phyloP scores from a whole-genome alignment of 768 basidiomycete genomes.

The Daedalea quercina region DNA sequence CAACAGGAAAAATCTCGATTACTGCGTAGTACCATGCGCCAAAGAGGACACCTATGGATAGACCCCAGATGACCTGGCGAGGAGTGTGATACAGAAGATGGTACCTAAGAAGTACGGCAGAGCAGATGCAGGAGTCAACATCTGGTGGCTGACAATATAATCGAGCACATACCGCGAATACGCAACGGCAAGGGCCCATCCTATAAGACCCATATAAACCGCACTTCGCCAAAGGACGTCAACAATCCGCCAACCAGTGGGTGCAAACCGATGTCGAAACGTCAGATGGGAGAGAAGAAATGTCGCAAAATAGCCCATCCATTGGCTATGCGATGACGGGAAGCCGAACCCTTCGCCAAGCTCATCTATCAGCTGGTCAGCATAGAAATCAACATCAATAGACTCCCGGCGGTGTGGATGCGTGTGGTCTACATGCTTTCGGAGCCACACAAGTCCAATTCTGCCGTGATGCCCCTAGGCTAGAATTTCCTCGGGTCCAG shows the following conservation, averaged over 20 bases:
- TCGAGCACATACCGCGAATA: conserved; percentile 59
- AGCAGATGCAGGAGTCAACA: background rate
- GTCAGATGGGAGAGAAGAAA: conserved; percentile 71
- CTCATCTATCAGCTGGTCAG: conserved; percentile 30
- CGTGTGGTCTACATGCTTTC: background rate
- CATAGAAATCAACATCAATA: background rate
- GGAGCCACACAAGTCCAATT: background rate
- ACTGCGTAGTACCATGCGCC: conserved; percentile 50
- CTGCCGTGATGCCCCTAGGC: background rate
- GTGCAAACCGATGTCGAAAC: conserved; percentile 57
- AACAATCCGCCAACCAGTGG: conserved; percentile 42
- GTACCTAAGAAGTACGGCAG: conserved; percentile 35
- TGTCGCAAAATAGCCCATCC: conserved; percentile 81
- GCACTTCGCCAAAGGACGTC: conserved; percentile 43
- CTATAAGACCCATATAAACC: conserved; percentile 43
- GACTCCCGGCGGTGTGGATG: background rate
- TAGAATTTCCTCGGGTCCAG: background rate
- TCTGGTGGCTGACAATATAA: background rate
- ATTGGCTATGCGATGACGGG: conserved; percentile 86
- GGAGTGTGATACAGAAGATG: conserved; percentile 68
- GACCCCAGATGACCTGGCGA: conserved; percentile 72
- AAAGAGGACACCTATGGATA: conserved; percentile 51
- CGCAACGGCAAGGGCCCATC: conserved; percentile 61
- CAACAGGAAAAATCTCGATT: conserved; percentile 51
- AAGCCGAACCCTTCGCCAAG: conserved; percentile 76